Evolutionary conservation across 164 flowering plant species (phyloP), one percentile per base, ranked within the genome.

Genomic region (Macadamia tetraphylla): DNA sequence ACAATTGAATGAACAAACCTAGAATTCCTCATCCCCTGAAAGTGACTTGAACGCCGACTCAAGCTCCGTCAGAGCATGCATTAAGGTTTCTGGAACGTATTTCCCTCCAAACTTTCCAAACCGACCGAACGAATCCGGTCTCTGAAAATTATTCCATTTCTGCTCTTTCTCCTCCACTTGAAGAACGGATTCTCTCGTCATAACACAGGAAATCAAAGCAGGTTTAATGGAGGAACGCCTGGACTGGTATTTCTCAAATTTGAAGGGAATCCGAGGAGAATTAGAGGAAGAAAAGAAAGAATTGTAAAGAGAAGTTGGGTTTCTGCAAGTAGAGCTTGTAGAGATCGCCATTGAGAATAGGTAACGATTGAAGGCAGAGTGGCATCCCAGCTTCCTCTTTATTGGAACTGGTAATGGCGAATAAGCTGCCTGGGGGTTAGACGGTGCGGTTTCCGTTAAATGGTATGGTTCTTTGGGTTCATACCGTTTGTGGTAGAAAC

Each of bases 1-100:
- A 46, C 13, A 9, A 46, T 11, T 46, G 7, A 46, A 46, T 46
- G 51, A 46, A 46, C 6, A 46, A 68, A 90, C 97, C 97, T 86
- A 91, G 72, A 87, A 90, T 13, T 78, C 82, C 0, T 73, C 74
- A 60, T 90, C 97, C 0, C 14, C 60, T 5, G 92, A 77, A 1
- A 87, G 85, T 35, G 85, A 70, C 6, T 63, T 73, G 58, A 90
- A 90, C 0, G 92, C 91, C 0, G 78, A 29, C 71, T 90, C 92
- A 44, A 90, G 89, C 83, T 88, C 92, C n/a, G 87, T 18, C 60
- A 90, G 85, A 9, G 94, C 97, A 32, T 80, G 49, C 94, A 90
- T 90, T 9, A 90, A 83, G 55, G 94, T 90, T 63, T 90, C 97
- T 8, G 97, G 97, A 5, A 90, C 97, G 63, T 87, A 90, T 67